Conservation (phyloP, 805 yeast genomes). For the Phaffomyces thermotolerans region DNA sequence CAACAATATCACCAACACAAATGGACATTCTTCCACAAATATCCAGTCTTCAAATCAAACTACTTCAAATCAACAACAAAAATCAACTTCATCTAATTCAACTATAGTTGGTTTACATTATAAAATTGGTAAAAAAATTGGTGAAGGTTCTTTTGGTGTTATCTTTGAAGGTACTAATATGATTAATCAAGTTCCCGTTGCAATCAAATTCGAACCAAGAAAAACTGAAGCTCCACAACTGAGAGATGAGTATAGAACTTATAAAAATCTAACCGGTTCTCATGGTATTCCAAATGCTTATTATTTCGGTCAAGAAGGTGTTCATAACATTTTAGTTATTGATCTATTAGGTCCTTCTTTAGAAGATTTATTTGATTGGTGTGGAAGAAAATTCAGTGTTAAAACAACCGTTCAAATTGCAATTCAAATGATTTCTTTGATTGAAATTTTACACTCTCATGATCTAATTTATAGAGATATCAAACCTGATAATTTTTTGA, state of each 20-base stretch:
- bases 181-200: constrained; percentile 54
- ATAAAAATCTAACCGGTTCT: constrained; percentile 60
- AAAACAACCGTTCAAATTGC: constrained; percentile 72
- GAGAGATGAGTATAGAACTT: constrained; percentile 74
- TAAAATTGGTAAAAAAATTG: constrained; percentile 76
- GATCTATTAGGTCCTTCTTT: constrained; percentile 75
- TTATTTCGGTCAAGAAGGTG: constrained; percentile 81
- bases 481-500: constrained; percentile 76
- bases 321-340: constrained; percentile 69
- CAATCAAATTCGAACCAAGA: constrained; percentile 75
- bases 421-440: constrained; percentile 67
- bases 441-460: constrained; percentile 68
- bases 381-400: constrained; percentile 66
- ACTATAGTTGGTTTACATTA: constrained; percentile 51
- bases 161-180: constrained; percentile 76
- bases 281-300: constrained; percentile 78
- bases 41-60: neutral
- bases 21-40: constrained; percentile 1
- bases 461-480: constrained; percentile 76
- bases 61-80: constrained; percentile 2
- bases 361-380: constrained; percentile 84
- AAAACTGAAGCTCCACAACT: constrained; percentile 80
- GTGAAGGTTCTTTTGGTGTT: constrained; percentile 84
- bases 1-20: constrained; percentile 21
- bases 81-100: constrained; percentile 11